These are phyloP conservation scores for Wickerhamomyces sp. DNA, from an alignment of 1,139 yeast species.

Conservation along the genomic window DNA sequence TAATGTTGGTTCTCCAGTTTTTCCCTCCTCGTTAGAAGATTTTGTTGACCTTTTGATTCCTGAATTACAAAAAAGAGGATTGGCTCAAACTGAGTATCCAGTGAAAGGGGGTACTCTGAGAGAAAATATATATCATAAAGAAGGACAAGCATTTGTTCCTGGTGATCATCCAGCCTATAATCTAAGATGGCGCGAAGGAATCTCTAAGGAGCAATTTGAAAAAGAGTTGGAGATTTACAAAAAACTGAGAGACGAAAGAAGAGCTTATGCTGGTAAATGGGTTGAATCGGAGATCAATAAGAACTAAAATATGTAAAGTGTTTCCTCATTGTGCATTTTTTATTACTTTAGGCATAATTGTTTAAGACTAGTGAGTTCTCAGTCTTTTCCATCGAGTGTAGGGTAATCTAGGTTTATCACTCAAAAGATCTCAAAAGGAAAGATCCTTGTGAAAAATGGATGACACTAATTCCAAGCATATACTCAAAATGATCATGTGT, in stretches of 20 bases:
- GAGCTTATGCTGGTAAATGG: too few relatives aligned
- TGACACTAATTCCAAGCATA: too few relatives aligned
- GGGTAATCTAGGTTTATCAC: too few relatives aligned
- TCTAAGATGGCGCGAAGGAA: constrained; percentile 28
- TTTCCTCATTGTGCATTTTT: too few relatives aligned
- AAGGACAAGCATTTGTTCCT: constrained; percentile 22
- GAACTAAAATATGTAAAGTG: too few relatives aligned
- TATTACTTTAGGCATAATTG: too few relatives aligned
- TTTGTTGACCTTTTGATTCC: constrained; percentile 26
- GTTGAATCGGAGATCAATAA: too few relatives aligned
- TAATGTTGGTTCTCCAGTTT: constrained; percentile 23
- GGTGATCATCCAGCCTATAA: constrained; percentile 30
- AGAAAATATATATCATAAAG: constrained; percentile 19
- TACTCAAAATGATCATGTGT: too few relatives aligned
- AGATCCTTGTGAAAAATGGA: too few relatives aligned
- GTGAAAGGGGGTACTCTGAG: constrained; percentile 19
- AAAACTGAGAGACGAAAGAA: neutral
- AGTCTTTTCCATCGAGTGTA: too few relatives aligned
- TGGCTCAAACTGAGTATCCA: constrained; percentile 25
- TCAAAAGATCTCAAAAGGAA: too few relatives aligned
- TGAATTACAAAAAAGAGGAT: constrained; percentile 25
- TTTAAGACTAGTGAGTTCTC: too few relatives aligned
- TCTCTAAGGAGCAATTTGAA: constrained; percentile 7
- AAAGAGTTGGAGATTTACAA: constrained; percentile 1
- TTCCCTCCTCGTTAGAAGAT: constrained; percentile 27